Percentiles rank a stretch among this genome's conserved stretches.
Evolutionary conservation across 306 rosid genomes (phyloP).

Genomic region (Gleditsia sinensis): DNA sequence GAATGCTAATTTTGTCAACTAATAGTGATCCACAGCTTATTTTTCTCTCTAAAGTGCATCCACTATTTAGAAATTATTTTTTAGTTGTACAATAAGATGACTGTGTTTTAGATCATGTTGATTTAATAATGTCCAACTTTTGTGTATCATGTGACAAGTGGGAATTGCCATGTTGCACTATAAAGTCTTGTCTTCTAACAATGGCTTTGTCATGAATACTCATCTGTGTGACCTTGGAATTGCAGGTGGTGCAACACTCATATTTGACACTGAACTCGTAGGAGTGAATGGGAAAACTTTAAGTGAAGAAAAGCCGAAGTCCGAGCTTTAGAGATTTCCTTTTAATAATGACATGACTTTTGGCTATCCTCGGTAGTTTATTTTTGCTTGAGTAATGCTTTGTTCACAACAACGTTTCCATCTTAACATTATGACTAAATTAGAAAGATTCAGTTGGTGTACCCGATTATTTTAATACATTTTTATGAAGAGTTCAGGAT

Average conservation of each 20-base stretch:
- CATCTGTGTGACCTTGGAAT: background rate
- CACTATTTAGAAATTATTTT: background rate
- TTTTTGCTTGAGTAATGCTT: slow-evolving; percentile 33
- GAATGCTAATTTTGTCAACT: background rate
- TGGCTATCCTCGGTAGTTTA: background rate
- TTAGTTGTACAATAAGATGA: background rate
- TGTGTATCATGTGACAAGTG: too few relatives aligned
- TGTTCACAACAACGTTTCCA: background rate
- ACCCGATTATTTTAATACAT: slow-evolving; percentile 7
- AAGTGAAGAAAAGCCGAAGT: slow-evolving; percentile 24
- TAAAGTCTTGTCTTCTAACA: background rate
- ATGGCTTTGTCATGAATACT: background rate
- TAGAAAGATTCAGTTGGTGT: slow-evolving; percentile 27
- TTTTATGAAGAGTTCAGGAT: background rate
- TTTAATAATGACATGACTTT: slow-evolving; percentile 18
- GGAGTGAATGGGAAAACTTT: slow-evolving; percentile 64
- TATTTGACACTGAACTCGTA: slow-evolving; percentile 94
- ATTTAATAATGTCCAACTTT: background rate
- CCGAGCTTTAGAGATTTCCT: slow-evolving; percentile 44
- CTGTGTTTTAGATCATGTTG: background rate
- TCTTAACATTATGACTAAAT: slow-evolving; percentile 9
- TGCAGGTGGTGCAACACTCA: slow-evolving; percentile 91
- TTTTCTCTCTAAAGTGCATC: background rate
- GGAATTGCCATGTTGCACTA: background rate
- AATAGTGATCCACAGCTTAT: background rate